Evolutionary conservation across 1,284 basidiomycete genomes (phyloP).

Genomic region (Inonotus hispidus): DNA sequence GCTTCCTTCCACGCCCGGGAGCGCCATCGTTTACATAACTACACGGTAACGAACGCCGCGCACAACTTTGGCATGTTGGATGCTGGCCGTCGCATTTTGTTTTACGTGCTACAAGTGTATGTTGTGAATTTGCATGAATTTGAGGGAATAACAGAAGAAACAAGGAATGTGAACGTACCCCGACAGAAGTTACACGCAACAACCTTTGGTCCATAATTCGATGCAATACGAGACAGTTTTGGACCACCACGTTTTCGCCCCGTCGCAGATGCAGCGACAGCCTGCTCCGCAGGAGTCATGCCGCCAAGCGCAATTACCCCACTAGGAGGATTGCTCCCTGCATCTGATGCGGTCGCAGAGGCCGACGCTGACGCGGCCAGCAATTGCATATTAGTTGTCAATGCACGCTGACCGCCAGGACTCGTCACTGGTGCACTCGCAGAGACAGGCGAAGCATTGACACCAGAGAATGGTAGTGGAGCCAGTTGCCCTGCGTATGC

Average conservation of each 20-base stretch:
- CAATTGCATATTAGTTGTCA: constrained; percentile 4
- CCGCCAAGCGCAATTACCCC: not conserved
- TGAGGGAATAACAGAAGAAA: constrained; percentile 12
- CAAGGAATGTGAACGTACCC: constrained; percentile 40
- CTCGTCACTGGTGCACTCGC: not conserved
- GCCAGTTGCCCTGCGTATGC: constrained; percentile 8
- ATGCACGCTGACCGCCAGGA: not conserved
- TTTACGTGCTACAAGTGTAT: constrained; percentile 55
- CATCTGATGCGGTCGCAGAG: not conserved
- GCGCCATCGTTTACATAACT: constrained; percentile 65
- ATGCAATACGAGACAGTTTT: constrained; percentile 42
- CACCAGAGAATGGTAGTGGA: constrained; percentile 10
- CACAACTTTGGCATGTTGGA: constrained; percentile 73
- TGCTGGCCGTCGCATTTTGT: constrained; percentile 78
- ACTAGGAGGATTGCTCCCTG: not conserved
- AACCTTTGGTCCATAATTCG: constrained; percentile 72
- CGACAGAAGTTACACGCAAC: constrained; percentile 81
- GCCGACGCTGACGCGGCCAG: not conserved
- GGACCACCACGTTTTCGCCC: constrained; percentile 43
- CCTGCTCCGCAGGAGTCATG: constrained; percentile 14
- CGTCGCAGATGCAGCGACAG: constrained; percentile 8
- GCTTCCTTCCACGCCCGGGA: constrained; percentile 28
- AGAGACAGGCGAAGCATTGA: not conserved
- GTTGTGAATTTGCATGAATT: constrained; percentile 10
- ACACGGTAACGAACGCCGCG: constrained; percentile 63